A percentile compares a stretch with the other conserved stretches of the same genome.
These are phyloP conservation scores for Pleurotus djamor DNA, from an alignment of 768 basidiomycete species.

Conservation along the genomic window DNA sequence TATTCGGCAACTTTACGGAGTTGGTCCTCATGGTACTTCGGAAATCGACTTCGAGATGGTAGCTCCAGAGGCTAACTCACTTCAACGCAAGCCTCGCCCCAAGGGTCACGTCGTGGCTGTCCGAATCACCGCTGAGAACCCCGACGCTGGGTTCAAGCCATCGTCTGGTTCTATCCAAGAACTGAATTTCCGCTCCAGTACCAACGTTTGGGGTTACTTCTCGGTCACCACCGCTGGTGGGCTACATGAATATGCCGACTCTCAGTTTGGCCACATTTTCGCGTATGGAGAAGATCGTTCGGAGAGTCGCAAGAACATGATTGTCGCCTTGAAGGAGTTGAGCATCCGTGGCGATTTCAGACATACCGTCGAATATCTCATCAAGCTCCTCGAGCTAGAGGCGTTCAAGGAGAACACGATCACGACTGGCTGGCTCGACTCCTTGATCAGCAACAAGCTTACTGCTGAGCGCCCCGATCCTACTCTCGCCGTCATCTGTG, in stretches of 20 bases:
- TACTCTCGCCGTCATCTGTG: slow-evolving; percentile 92
- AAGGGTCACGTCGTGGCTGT: slow-evolving; percentile 99
- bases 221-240: slow-evolving; percentile 95
- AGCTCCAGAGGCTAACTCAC: slow-evolving; percentile 81
- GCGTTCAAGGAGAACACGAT: slow-evolving; percentile 97
- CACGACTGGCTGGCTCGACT: slow-evolving; percentile 98
- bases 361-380: slow-evolving; percentile 98
- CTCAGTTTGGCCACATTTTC: slow-evolving; percentile 99
- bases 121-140: slow-evolving; percentile 99
- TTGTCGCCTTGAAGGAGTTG: slow-evolving; percentile 96
- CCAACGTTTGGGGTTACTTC: slow-evolving; percentile 99
- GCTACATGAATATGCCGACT: slow-evolving; percentile 98
- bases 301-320: slow-evolving; percentile 99
- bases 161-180: slow-evolving; percentile 97
- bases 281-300: slow-evolving; percentile 96
- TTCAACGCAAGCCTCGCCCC: slow-evolving; percentile 93
- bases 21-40: slow-evolving; percentile 83
- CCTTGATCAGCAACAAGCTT: slow-evolving; percentile 93
- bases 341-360: slow-evolving; percentile 99
- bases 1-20: slow-evolving; percentile 94
- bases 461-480: slow-evolving; percentile 96
- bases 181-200: slow-evolving; percentile 98
- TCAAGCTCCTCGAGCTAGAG: slow-evolving; percentile 94
- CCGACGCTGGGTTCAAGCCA: slow-evolving; percentile 99
- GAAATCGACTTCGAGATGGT: slow-evolving; percentile 98